Percentiles rank a stretch among this genome's conserved stretches.
These are phyloP conservation scores for Curvularia lunata DNA, from an alignment of 2,329 filamentous ascomycete genomes.

Conservation along the genomic window DNA sequence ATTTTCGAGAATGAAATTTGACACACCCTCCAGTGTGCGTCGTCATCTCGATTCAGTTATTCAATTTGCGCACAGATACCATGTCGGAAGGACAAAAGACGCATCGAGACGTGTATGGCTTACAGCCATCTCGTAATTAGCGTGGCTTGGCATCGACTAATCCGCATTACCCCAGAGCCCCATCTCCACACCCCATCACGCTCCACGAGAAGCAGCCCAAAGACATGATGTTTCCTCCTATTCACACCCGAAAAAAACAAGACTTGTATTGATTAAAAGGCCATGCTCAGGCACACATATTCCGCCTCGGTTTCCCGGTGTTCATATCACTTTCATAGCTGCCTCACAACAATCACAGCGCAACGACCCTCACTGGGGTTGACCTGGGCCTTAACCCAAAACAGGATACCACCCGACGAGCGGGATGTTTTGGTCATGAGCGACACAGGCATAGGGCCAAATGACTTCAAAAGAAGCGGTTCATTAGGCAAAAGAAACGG, in stretches of 20 bases:
- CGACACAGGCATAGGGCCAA: slow-evolving; percentile 6
- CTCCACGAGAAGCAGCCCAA: background rate
- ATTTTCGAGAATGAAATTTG: background rate
- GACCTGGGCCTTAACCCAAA: slow-evolving; percentile 7
- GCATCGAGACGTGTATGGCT: background rate
- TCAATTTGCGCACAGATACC: slow-evolving; percentile 1
- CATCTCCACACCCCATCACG: slow-evolving; percentile 14
- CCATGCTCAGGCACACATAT: too few relatives aligned
- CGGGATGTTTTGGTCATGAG: slow-evolving; percentile 2
- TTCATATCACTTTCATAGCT: background rate
- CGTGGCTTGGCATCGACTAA: slow-evolving; percentile 10
- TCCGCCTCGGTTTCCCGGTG: too few relatives aligned
- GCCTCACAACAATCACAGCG: slow-evolving; percentile 2
- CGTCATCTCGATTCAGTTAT: background rate
- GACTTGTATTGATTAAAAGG: accelerated
- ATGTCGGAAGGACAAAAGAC: background rate
- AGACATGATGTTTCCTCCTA: background rate
- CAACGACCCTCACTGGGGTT: slow-evolving; percentile 1
- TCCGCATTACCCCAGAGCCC: slow-evolving; percentile 17
- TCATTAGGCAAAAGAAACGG: slow-evolving; percentile 12
- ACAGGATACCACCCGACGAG: slow-evolving; percentile 13
- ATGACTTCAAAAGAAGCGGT: slow-evolving; percentile 4
- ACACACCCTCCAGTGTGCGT: background rate
- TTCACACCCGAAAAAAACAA: background rate
- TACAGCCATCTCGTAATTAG: slow-evolving; percentile 3